Evolutionary conservation across 371 early-diverging fungal species (phyloP), one percentile per base, ranked within the genome.

Genomic region (Mortierella sp.): DNA sequence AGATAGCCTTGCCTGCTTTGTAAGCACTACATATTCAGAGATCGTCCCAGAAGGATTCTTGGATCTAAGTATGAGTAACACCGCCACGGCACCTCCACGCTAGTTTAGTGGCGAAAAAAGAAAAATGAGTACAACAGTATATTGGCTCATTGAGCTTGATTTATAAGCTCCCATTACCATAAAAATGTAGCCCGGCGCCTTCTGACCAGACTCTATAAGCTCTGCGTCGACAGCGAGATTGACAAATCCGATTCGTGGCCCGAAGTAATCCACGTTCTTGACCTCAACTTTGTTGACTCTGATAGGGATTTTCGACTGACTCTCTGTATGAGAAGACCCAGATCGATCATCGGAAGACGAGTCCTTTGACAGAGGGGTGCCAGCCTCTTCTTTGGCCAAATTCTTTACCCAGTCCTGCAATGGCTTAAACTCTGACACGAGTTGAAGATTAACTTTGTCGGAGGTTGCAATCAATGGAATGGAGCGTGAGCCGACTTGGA

Each of bases 41-140:
- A 58, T 22, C 19, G 84, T 86, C 32, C 85, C 61, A 6, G 64
- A 62, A 29, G 72, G 70, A 3, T 70, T 76, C 45, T 68, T 68
- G 10, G 87, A 76, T 66, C 85, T 76, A 15, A 96, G 72, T 19
- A 95, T 78, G 22, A 95, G 64, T 63, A 96, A 74, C 34, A 95
- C 85, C 0, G 93, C 91, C 2, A 93, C 93, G 8, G 95, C 86
- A 0, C 92, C 93, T 12, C 96, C 96, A 49, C 96, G 86, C 90
- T 92, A 47, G 51, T 8, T 35, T 45, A 19, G 29, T 8, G 31
- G 49, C 28, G 42, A 34, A 60, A 70, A 61, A 31, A 29, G 63
- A 65, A 22, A 57, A 31, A 45, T 5, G 56, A 8, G 43, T 15
- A 13, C 4, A 23, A 17, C 17, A n/a, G 23, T 8, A n/a, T 31